Conservation (phyloP, 352 stramenopile species). For the Phytophthora litchii region DNA sequence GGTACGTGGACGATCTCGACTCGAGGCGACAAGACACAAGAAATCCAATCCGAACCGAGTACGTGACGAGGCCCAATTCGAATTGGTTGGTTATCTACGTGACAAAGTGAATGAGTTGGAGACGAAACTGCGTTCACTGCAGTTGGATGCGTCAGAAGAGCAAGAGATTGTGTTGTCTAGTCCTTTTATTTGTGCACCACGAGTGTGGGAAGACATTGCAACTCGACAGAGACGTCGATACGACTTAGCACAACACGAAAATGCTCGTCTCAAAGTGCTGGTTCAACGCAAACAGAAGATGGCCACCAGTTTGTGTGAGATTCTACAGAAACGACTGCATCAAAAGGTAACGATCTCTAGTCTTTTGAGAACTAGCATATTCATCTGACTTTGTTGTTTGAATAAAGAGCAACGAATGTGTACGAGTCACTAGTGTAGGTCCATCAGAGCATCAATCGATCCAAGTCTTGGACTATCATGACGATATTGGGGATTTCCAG, state of each 20-base stretch:
- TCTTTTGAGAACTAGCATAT: too few species aligned
- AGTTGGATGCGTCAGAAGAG: neutral
- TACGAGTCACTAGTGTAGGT: neutral
- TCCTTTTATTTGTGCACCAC: neutral
- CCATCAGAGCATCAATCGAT: neutral
- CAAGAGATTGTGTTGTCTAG: too few species aligned
- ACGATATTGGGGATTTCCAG: slow-evolving; percentile 31
- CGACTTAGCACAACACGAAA: slow-evolving; percentile 24
- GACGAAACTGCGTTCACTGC: slow-evolving; percentile 44
- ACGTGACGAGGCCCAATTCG: slow-evolving; percentile 47
- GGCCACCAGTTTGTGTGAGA: slow-evolving; percentile 1
- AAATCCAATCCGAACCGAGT: slow-evolving; percentile 23
- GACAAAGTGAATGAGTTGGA: slow-evolving; percentile 55
- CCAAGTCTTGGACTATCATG: slow-evolving; percentile 10
- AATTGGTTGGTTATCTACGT: slow-evolving; percentile 65
- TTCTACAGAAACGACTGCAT: slow-evolving; percentile 9
- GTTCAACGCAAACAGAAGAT: slow-evolving; percentile 31
- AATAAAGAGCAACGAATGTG: neutral
- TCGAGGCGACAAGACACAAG: neutral
- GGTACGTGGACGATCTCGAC: too few species aligned
- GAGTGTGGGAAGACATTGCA: slow-evolving; percentile 8
- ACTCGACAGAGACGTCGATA: slow-evolving; percentile 2
- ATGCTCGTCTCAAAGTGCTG: slow-evolving; percentile 20
- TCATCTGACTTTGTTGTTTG: too few species aligned
- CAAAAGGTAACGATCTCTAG: slow-evolving; percentile 11